A percentile compares a stretch with the other conserved stretches of the same genome.
These are phyloP conservation scores for Candida xyloterini DNA, from an alignment of 805 yeast species.

Conservation along the genomic window DNA sequence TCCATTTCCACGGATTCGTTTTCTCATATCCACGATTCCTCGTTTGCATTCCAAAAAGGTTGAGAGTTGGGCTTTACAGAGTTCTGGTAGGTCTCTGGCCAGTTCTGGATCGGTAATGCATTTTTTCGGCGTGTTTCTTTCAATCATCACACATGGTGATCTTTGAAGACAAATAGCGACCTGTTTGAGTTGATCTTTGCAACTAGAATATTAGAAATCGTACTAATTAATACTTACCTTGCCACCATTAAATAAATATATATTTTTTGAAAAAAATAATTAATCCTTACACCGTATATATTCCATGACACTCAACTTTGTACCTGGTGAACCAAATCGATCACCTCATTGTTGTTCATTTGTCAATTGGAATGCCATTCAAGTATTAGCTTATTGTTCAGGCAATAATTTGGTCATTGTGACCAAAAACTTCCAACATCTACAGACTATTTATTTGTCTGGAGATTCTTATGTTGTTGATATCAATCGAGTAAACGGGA, in stretches of 20 bases:
- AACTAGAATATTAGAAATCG: constrained; percentile 43
- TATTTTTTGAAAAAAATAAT: neutral
- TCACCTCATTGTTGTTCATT: constrained; percentile 54
- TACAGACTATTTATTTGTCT: constrained; percentile 77
- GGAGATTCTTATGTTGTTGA: constrained; percentile 65
- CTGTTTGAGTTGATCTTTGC: constrained; percentile 92
- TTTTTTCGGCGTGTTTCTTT: constrained; percentile 84
- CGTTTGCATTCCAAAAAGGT: constrained; percentile 88
- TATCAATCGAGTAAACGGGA: constrained; percentile 59
- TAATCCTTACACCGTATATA: constrained; percentile 4
- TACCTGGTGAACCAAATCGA: constrained; percentile 83
- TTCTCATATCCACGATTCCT: constrained; percentile 89
- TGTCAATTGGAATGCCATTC: constrained; percentile 62
- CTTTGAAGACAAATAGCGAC: constrained; percentile 93
- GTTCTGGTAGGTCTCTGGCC: constrained; percentile 74
- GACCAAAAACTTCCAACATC: constrained; percentile 46
- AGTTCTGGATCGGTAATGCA: constrained; percentile 82
- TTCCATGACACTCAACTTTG: constrained; percentile 60
- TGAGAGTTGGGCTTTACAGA: constrained; percentile 79
- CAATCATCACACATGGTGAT: constrained; percentile 92
- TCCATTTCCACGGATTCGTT: constrained; percentile 91
- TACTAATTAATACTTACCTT: constrained; percentile 35
- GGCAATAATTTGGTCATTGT: constrained; percentile 80
- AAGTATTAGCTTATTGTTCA: constrained; percentile 72
- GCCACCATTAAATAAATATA: constrained; percentile 45